These are phyloP conservation scores for Ascobolus immersus DNA, from an alignment of 495 filamentous ascomycete species.

Conservation along the genomic window DNA sequence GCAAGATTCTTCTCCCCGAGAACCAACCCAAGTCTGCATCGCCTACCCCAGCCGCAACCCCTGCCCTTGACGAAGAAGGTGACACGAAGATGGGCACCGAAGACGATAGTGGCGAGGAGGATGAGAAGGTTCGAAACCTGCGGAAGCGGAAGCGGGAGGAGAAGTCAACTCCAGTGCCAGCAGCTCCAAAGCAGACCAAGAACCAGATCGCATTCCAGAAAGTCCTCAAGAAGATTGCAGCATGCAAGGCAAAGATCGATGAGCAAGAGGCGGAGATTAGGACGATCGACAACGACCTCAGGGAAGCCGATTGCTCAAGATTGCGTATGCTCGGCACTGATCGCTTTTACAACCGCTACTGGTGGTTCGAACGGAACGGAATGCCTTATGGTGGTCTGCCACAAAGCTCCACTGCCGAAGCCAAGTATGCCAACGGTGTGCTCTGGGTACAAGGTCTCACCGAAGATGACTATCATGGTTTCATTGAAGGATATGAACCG, in stretches of 20 bases:
- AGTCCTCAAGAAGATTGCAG: conserved; percentile 63
- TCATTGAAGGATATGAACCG: conserved; percentile 42
- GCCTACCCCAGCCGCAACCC: conserved; percentile 26
- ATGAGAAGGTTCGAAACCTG: conserved; percentile 36
- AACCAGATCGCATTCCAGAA: conserved; percentile 61
- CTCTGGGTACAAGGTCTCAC: conserved; percentile 88
- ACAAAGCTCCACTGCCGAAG: conserved; percentile 59
- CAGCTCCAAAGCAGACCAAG: conserved; percentile 65
- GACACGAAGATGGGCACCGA: conserved; percentile 34
- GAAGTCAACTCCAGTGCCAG: conserved; percentile 54
- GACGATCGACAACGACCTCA: conserved; percentile 65
- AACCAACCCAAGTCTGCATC: conserved; percentile 40
- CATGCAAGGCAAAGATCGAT: conserved; percentile 50
- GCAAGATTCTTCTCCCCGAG: conserved; percentile 61
- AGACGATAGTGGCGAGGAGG: conserved; percentile 38
- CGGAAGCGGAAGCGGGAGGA: conserved; percentile 67
- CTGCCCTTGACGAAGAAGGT: conserved; percentile 22
- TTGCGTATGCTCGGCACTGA: conserved; percentile 76
- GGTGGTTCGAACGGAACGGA: conserved; percentile 95
- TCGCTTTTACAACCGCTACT: conserved; percentile 92
- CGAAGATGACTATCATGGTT: conserved; percentile 42
- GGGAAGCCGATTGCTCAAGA: conserved; percentile 76
- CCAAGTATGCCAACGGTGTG: conserved; percentile 76
- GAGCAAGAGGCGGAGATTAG: conserved; percentile 64
- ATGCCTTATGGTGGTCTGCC: conserved; percentile 88